phyloP scores from a whole-genome alignment of 768 basidiomycete species.

The Tricholoma sp. region DNA sequence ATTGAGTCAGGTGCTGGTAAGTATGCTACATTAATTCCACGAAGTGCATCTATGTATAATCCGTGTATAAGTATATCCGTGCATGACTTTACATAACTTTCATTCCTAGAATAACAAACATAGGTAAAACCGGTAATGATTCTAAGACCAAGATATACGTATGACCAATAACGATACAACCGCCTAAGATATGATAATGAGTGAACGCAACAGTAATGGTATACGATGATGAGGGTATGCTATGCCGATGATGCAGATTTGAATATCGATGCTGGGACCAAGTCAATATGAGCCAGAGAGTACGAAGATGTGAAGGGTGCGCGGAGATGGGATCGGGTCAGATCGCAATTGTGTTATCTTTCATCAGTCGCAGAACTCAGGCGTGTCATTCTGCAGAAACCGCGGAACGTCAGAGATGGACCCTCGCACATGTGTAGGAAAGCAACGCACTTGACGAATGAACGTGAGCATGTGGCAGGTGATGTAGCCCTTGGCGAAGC shows the following conservation, averaged over 20 bases:
- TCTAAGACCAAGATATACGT: not conserved
- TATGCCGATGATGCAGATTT: not conserved
- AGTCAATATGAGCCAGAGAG: not conserved
- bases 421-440: conserved; percentile 1
- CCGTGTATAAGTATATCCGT: not conserved
- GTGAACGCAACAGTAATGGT: not conserved
- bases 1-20: not conserved
- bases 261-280: not conserved
- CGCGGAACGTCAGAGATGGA: conserved; percentile 3
- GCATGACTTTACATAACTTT: not conserved
- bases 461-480: conserved; percentile 81
- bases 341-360: not conserved
- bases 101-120: not conserved
- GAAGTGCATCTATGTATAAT: not conserved
- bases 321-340: not conserved
- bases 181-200: not conserved
- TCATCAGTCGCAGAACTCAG: conserved; percentile 38
- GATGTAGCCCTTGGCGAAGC: conserved; percentile 77
- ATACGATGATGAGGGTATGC: not conserved
- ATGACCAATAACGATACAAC: not conserved
- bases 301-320: not conserved
- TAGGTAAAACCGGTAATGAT: not conserved
- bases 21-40: not conserved
- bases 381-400: conserved; percentile 37
- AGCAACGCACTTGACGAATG: conserved; percentile 49